Evolutionary conservation across 2,329 filamentous ascomycete species (phyloP).

Genomic region (Penicillium sp.): DNA sequence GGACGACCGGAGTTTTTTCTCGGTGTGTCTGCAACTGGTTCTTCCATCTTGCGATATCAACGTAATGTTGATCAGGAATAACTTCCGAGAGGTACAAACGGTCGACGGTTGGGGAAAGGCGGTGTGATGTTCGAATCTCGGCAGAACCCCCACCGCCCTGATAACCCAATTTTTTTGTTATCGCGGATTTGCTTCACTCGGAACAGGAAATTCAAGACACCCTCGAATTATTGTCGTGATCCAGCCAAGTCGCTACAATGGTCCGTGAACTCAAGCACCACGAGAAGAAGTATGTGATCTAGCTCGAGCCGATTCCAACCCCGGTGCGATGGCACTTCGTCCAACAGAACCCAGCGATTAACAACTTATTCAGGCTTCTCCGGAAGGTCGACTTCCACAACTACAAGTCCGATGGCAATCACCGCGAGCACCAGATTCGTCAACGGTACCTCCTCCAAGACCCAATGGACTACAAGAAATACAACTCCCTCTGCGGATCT

Average conservation of each 20-base stretch:
- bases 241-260: constrained; percentile 58
- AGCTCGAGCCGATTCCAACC: neutral
- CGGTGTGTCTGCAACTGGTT: neutral
- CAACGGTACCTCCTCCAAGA: constrained; percentile 91
- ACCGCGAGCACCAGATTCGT: constrained; percentile 78
- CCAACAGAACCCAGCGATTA: neutral
- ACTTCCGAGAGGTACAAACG: neutral
- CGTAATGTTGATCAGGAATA: neutral
- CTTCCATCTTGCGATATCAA: constrained; percentile 1
- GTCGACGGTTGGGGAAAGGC: constrained; percentile 1
- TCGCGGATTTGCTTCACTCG: constrained; percentile 11
- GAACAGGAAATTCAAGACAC: neutral
- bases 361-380: constrained; percentile 59
- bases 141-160: constrained; percentile 25
- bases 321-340: too few species aligned
- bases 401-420: constrained; percentile 84
- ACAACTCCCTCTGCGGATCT: constrained; percentile 71
- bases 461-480: constrained; percentile 77
- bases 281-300: constrained; percentile 70
- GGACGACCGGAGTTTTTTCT: neutral
- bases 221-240: neutral
- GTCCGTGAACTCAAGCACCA: constrained; percentile 95
- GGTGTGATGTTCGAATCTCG: neutral
- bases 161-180: constrained; percentile 28
- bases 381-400: constrained; percentile 91